Conservation (phyloP, 345 rosid genomes). For the Aquilaria yunnanensis region DNA sequence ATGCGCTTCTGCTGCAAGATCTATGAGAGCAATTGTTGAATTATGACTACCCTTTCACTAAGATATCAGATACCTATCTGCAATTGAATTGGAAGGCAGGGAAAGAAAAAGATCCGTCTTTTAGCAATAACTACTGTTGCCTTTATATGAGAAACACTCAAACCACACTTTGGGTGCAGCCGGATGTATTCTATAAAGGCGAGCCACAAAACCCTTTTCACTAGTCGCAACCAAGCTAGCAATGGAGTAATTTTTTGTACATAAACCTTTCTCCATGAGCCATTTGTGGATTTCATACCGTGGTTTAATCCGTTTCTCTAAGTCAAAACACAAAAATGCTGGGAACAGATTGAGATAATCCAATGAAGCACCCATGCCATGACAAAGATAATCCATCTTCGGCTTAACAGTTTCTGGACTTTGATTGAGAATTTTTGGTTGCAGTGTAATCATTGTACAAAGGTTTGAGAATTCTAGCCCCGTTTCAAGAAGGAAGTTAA, state of each 20-base stretch:
- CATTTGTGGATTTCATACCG: slow-evolving; percentile 46
- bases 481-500: slow-evolving; percentile 29
- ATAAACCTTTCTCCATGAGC: slow-evolving; percentile 46
- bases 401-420: slow-evolving; percentile 35
- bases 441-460: slow-evolving; percentile 31
- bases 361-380: slow-evolving; percentile 41
- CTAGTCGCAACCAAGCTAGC: slow-evolving; percentile 67
- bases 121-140: slow-evolving; percentile 12
- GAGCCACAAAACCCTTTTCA: slow-evolving; percentile 46
- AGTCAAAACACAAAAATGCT: slow-evolving; percentile 49
- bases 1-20: too few relatives aligned
- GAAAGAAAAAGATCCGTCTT: neutral
- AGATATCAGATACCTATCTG: too few relatives aligned
- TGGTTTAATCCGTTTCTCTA: slow-evolving; percentile 59
- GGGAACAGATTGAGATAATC: slow-evolving; percentile 43
- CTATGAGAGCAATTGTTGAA: too few relatives aligned
- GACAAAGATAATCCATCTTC: slow-evolving; percentile 42
- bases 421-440: slow-evolving; percentile 62
- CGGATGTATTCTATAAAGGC: slow-evolving; percentile 54
- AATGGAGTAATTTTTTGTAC: slow-evolving; percentile 35
- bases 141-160: slow-evolving; percentile 31
- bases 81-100: too few relatives aligned
- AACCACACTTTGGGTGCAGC: slow-evolving; percentile 57
- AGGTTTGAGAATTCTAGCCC: slow-evolving; percentile 48
- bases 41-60: too few relatives aligned